phyloP scores from a whole-genome alignment of 129 eudicot genomes.

The Lactuca sativa region DNA sequence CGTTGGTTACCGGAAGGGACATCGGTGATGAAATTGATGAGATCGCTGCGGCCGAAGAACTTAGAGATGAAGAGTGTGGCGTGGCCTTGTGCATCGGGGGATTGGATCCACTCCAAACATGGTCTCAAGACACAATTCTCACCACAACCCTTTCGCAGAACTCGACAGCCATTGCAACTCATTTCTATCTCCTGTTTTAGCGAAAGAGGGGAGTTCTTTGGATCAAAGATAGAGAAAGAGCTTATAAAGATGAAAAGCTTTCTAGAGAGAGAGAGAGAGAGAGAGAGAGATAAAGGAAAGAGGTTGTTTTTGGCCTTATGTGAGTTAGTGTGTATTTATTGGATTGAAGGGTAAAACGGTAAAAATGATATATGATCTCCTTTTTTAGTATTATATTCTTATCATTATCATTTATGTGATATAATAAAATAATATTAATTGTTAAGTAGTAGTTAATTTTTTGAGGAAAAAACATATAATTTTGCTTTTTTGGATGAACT shows the following conservation, averaged over 20 bases:
- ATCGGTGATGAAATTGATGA: slow-evolving; percentile 62
- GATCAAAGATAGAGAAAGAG: slow-evolving; percentile 17
- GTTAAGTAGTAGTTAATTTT: no score
- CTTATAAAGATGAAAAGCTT: slow-evolving; percentile 17
- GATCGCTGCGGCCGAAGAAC: slow-evolving; percentile 81
- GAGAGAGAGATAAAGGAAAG: slow-evolving; percentile 18
- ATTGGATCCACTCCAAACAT: slow-evolving; percentile 59
- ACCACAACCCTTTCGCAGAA: slow-evolving; percentile 58
- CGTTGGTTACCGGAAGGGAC: slow-evolving; percentile 42
- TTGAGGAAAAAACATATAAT: no score
- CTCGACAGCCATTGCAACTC: slow-evolving; percentile 93
- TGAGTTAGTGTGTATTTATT: background rate
- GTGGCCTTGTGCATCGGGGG: slow-evolving; percentile 62
- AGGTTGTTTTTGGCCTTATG: slow-evolving; percentile 30
- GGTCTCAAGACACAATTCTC: slow-evolving; percentile 52
- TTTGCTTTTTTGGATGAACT: no score
- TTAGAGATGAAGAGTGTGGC: slow-evolving; percentile 83
- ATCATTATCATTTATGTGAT: background rate
- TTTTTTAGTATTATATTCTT: background rate
- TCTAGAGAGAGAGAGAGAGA: slow-evolving; percentile 5
- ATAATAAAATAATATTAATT: no score
- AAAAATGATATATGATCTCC: slow-evolving; percentile 3
- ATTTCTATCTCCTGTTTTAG: slow-evolving; percentile 27
- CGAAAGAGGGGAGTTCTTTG: slow-evolving; percentile 19
- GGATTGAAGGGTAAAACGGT: background rate